A percentile compares a stretch with the other conserved stretches of the same genome.
These are phyloP conservation scores for Myotisia sp. DNA, from an alignment of 2,329 filamentous ascomycete genomes.

Conservation along the genomic window DNA sequence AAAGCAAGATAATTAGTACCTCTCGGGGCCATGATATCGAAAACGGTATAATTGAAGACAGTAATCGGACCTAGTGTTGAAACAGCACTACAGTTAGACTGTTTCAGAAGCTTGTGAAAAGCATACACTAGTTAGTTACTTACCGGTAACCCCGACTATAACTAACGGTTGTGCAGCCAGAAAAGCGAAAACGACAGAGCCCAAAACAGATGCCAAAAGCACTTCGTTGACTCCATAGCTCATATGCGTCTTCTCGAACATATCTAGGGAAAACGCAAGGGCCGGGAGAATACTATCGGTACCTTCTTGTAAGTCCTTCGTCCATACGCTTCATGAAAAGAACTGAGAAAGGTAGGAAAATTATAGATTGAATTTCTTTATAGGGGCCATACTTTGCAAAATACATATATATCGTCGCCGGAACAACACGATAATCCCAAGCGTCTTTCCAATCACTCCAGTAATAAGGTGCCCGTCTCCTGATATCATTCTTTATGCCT, in stretches of 20 bases:
- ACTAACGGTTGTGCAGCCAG: conserved; percentile 73
- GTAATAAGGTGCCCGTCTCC: conserved; percentile 61
- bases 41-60: conserved; percentile 88
- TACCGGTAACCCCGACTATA: conserved; percentile 76
- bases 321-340: conserved; percentile 1
- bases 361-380: conserved; percentile 6
- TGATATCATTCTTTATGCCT: conserved; percentile 67
- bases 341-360: conserved; percentile 6
- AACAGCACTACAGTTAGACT: no score
- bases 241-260: conserved; percentile 76
- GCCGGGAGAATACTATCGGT: conserved; percentile 64
- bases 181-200: conserved; percentile 64
- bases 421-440: conserved; percentile 79
- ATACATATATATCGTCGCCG: conserved; percentile 84
- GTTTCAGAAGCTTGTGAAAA: no score
- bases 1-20: conserved; percentile 75
- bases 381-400: conserved; percentile 61
- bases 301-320: conserved; percentile 9
- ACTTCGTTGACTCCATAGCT: conserved; percentile 87
- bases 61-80: conserved; percentile 74
- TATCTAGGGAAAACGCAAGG: conserved; percentile 77
- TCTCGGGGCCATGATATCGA: conserved; percentile 66
- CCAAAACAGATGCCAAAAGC: conserved; percentile 69
- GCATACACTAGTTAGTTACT: conserved; percentile 45
- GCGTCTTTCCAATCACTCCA: conserved; percentile 72